These are phyloP conservation scores for Plectosphaerella cucumerina DNA, from an alignment of 2,329 filamentous ascomycete genomes.

Conservation along the genomic window DNA sequence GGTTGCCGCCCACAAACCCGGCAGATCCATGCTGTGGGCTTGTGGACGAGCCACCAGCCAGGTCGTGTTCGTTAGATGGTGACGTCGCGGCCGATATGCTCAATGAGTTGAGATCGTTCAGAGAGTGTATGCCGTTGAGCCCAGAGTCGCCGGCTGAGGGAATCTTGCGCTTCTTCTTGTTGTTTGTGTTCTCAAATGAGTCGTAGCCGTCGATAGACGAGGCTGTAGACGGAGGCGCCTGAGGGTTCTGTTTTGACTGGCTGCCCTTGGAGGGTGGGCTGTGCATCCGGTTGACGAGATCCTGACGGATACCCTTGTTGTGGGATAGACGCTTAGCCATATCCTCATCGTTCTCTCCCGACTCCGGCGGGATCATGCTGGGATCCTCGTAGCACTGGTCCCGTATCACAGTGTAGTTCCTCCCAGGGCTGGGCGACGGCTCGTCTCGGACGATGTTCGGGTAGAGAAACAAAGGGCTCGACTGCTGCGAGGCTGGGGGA, in stretches of 20 bases:
- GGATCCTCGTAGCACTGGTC: constrained; percentile 14
- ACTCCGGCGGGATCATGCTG: constrained; percentile 33
- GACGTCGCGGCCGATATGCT: constrained; percentile 25
- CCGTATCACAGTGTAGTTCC: constrained; percentile 3
- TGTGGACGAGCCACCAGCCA: constrained; percentile 21
- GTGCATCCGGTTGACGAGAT: constrained; percentile 34
- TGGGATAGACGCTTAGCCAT: constrained; percentile 31
- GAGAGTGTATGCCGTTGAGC: constrained; percentile 30
- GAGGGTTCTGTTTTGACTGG: constrained; percentile 38
- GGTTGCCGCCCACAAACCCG: constrained; percentile 43
- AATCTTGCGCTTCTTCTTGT: constrained; percentile 99
- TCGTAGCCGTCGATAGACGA: constrained; percentile 86
- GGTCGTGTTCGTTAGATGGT: constrained; percentile 27
- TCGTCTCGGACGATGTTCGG: constrained; percentile 29
- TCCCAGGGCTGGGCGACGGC: constrained; percentile 19
- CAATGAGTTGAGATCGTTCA: constrained; percentile 25
- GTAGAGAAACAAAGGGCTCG: constrained; percentile 73
- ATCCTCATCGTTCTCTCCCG: constrained; percentile 60
- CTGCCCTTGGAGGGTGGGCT: constrained; percentile 40
- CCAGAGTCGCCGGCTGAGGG: constrained; percentile 73
- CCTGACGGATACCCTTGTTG: constrained; percentile 37
- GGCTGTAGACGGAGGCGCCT: constrained; percentile 62
- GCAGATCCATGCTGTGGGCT: constrained; percentile 36
- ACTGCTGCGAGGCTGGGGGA: constrained; percentile 68
- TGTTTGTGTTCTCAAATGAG: constrained; percentile 96